A percentile compares a stretch with the other conserved stretches of the same genome.
These are phyloP conservation scores for Solanum megistacrolobum DNA, from an alignment of 257 asterid genomes.

Conservation along the genomic window DNA sequence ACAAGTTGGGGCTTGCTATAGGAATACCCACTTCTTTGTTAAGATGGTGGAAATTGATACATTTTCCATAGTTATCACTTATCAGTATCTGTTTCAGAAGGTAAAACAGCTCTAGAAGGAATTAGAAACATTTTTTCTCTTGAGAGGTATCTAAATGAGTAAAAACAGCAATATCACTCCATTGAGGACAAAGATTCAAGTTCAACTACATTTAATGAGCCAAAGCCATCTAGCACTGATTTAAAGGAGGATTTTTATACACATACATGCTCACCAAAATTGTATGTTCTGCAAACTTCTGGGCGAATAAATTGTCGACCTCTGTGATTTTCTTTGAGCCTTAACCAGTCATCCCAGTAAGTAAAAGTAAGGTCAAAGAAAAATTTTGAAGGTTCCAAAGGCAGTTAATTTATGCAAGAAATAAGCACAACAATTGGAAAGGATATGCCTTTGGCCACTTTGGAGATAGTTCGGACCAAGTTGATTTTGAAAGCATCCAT, in stretches of 20 bases:
- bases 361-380: constrained; percentile 77
- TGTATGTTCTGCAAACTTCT: constrained; percentile 98
- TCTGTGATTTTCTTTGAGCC: constrained; percentile 77
- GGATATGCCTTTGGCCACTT: constrained; percentile 99
- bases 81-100: background rate
- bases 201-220: background rate
- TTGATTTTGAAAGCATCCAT: constrained; percentile 92
- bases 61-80: background rate
- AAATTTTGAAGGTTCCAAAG: constrained; percentile 15
- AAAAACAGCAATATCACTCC: background rate
- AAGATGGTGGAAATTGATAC: background rate
- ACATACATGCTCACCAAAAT: constrained; percentile 97
- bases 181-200: background rate
- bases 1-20: background rate
- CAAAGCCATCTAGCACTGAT: background rate
- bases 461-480: constrained; percentile 95
- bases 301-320: constrained; percentile 94
- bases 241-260: background rate
- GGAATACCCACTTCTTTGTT: background rate
- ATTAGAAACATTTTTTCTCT: background rate
- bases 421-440: constrained; percentile 15
- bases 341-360: constrained; percentile 99
- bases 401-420: background rate
- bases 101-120: background rate
- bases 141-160: background rate